phyloP scores from a whole-genome alignment of 1,284 basidiomycete genomes.

The Ganoderma sinense region DNA sequence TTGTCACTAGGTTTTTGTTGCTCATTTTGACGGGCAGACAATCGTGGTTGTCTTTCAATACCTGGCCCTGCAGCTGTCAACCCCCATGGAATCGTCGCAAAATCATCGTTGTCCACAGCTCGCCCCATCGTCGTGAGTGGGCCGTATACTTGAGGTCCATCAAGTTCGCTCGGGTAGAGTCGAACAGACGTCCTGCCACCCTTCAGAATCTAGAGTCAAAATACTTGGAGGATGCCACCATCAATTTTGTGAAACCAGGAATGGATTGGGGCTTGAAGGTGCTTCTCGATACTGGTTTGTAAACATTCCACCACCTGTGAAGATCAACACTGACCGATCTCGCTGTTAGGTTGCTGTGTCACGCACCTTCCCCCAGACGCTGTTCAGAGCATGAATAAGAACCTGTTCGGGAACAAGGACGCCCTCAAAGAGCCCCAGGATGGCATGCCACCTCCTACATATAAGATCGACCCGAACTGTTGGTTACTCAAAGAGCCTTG shows the following conservation, averaged over 20 bases:
- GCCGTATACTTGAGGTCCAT: neutral
- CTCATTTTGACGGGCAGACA: neutral
- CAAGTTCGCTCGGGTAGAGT: neutral
- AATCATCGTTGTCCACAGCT: neutral
- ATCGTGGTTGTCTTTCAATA: neutral
- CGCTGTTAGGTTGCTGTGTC: neutral
- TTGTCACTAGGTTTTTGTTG: neutral
- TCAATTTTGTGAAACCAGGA: neutral
- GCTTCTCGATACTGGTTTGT: neutral
- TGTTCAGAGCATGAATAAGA: neutral
- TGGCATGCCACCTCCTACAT: neutral
- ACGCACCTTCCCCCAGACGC: neutral
- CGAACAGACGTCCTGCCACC: neutral
- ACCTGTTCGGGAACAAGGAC: neutral
- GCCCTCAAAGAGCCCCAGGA: neutral
- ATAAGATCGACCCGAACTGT: neutral
- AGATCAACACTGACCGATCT: neutral
- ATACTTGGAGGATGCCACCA: neutral
- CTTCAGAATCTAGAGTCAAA: neutral
- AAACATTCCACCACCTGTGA: neutral
- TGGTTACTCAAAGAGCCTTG: neutral
- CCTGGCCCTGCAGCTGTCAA: neutral
- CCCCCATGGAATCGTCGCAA: neutral
- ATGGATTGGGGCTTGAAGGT: neutral
- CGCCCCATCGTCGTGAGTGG: neutral